Percentiles rank a stretch among this genome's conserved stretches.
Conservation (phyloP, 2,329 filamentous ascomycete species). For the Ceratocystis smalleyi region DNA sequence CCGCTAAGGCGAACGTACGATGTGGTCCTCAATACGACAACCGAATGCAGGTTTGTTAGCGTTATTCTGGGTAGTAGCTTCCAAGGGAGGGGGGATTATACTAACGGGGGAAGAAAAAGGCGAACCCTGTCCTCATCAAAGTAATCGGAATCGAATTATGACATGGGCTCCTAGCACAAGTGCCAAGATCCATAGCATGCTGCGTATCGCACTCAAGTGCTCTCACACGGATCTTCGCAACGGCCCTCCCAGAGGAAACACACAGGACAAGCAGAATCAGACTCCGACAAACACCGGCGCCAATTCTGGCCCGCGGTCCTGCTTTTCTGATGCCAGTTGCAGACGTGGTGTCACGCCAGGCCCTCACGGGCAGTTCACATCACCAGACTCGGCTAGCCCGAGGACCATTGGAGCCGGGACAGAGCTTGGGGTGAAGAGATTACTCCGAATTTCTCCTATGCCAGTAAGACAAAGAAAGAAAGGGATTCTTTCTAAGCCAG, state of each 20-base stretch:
- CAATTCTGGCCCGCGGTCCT: conserved; percentile 26
- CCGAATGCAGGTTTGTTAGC: neutral
- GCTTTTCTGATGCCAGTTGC: conserved; percentile 91
- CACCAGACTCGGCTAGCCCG: neutral
- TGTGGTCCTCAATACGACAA: neutral
- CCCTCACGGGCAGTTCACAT: conserved; percentile 64
- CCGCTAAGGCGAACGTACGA: too few relatives aligned
- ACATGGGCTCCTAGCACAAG: conserved; percentile 25
- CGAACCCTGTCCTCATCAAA: conserved; percentile 61
- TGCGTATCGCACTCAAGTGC: conserved; percentile 95
- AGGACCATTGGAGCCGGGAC: conserved; percentile 13
- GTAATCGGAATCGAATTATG: conserved; percentile 85
- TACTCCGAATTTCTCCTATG: conserved; percentile 99
- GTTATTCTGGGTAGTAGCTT: neutral
- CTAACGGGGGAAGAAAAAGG: conserved; percentile 20
- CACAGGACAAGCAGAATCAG: conserved; percentile 14
- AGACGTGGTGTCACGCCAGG: conserved; percentile 67
- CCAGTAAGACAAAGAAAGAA: conserved; percentile 25
- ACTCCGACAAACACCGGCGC: neutral
- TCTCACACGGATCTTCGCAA: conserved; percentile 70
- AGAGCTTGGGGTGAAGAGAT: conserved; percentile 52
- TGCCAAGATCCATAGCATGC: conserved; percentile 34
- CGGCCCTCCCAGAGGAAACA: conserved; percentile 68
- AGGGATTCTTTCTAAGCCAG: conserved; percentile 8
- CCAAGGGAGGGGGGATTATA: neutral